Percentiles rank a stretch among this genome's conserved stretches.
phyloP scores from a whole-genome alignment of 768 basidiomycete genomes.

The Serendipita sp. region DNA sequence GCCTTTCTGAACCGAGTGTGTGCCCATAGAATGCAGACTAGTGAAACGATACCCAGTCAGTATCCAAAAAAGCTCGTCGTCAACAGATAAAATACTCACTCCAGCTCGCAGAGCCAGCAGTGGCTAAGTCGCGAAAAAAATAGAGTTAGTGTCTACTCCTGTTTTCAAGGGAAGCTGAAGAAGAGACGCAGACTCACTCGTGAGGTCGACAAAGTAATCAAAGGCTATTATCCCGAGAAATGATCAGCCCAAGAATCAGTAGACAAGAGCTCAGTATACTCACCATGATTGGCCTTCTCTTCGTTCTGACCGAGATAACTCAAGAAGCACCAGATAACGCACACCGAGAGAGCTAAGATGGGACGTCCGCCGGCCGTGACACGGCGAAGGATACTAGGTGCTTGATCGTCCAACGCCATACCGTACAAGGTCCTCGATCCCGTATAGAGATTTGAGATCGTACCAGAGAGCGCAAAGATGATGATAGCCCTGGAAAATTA shows the following conservation, averaged over 20 bases:
- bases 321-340: neutral
- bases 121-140: neutral
- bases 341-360: neutral
- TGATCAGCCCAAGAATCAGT: neutral
- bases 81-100: neutral
- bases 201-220: neutral
- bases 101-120: neutral
- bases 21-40: slow-evolving; percentile 5
- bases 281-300: neutral
- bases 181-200: neutral
- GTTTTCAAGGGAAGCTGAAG: neutral
- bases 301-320: slow-evolving; percentile 4
- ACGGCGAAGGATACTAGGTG: neutral
- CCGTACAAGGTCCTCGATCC: neutral
- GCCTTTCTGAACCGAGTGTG: neutral
- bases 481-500: neutral
- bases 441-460: slow-evolving; percentile 1
- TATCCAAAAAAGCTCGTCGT: neutral
- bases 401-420: neutral
- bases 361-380: neutral
- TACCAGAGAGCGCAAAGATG: neutral
- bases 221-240: neutral
- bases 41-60: neutral
- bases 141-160: too few species aligned
- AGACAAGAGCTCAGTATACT: neutral